Evolutionary conservation across 1,139 yeast species (phyloP).

Genomic region (Yamadazyma spencermartinsiae): DNA sequence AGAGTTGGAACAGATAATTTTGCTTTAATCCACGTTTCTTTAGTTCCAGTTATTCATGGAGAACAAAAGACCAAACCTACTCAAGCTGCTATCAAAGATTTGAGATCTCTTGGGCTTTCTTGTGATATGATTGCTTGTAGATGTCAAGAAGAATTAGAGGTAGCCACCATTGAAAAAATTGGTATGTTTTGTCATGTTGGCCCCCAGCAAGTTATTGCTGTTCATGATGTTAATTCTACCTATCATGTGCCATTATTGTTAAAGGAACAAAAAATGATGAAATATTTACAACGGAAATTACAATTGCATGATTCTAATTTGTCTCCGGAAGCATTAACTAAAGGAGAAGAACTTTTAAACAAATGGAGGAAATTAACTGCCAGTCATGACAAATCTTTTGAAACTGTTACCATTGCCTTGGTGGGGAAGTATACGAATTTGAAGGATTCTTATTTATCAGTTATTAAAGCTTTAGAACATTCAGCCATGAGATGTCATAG

Average conservation of each 20-base stretch:
- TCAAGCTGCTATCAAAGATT: constrained; percentile 96
- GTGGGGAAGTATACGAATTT: constrained; percentile 97
- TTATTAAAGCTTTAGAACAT: constrained; percentile 93
- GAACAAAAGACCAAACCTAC: constrained; percentile 99
- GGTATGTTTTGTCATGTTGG: constrained; percentile 99
- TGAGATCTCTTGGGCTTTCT: constrained; percentile 89
- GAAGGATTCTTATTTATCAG: constrained; percentile 93
- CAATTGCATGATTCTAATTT: constrained; percentile 53
- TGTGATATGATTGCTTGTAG: constrained; percentile 99
- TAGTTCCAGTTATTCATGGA: constrained; percentile 96
- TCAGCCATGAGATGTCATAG: constrained; percentile 87
- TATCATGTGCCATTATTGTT: constrained; percentile 94
- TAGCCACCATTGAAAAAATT: constrained; percentile 85
- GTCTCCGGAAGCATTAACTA: constrained; percentile 52
- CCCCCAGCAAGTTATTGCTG: constrained; percentile 94
- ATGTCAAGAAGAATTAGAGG: constrained; percentile 81
- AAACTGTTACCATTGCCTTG: constrained; percentile 88
- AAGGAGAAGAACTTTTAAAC: constrained; percentile 68
- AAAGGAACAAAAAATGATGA: constrained; percentile 82
- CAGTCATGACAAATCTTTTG: constrained; percentile 77
- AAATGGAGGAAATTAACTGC: constrained; percentile 83
- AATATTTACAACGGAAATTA: constrained; percentile 71
- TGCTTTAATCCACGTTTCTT: constrained; percentile 93
- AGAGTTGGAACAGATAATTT: constrained; percentile 93
- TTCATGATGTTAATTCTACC: constrained; percentile 95